These are phyloP conservation scores for Brettanomyces nanus DNA, from an alignment of 805 yeast species.

Conservation along the genomic window DNA sequence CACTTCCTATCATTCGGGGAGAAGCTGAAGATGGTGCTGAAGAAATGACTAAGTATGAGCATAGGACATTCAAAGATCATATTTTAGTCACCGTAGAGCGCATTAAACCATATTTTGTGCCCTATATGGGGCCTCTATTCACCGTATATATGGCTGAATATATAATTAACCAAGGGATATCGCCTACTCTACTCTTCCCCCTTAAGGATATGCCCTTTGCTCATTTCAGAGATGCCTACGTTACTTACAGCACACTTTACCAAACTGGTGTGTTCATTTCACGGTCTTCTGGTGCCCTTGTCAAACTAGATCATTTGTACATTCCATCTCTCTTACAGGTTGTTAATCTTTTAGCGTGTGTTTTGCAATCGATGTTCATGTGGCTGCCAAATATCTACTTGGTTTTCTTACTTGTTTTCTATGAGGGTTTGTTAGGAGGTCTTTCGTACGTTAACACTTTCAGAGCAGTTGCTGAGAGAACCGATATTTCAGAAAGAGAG, in stretches of 20 bases:
- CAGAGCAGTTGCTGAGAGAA: conserved; percentile 59
- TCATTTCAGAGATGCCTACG: conserved; percentile 78
- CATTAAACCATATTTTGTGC: conserved; percentile 39
- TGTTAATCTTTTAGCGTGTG: conserved; percentile 48
- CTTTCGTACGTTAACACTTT: conserved; percentile 86
- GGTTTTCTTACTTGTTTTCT: conserved; percentile 57
- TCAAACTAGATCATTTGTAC: conserved; percentile 53
- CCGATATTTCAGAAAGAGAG: conserved; percentile 47
- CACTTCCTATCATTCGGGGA: neutral
- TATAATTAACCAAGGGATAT: conserved; percentile 81
- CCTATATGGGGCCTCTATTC: conserved; percentile 78
- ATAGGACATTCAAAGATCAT: conserved; percentile 3
- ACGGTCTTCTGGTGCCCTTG: conserved; percentile 66
- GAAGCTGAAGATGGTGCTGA: neutral
- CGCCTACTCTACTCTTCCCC: conserved; percentile 83
- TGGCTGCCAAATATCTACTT: conserved; percentile 53
- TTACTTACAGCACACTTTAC: conserved; percentile 81
- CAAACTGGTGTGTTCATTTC: conserved; percentile 92
- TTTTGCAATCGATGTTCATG: conserved; percentile 57
- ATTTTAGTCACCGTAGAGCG: conserved; percentile 20
- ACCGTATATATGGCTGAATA: conserved; percentile 84
- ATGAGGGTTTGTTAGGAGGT: conserved; percentile 90
- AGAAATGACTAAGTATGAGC: neutral
- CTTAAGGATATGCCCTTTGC: conserved; percentile 61
- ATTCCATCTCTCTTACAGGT: conserved; percentile 59